phyloP scores from a whole-genome alignment of 2,329 filamentous ascomycete genomes.

The Pseudogymnoascus sp. region DNA sequence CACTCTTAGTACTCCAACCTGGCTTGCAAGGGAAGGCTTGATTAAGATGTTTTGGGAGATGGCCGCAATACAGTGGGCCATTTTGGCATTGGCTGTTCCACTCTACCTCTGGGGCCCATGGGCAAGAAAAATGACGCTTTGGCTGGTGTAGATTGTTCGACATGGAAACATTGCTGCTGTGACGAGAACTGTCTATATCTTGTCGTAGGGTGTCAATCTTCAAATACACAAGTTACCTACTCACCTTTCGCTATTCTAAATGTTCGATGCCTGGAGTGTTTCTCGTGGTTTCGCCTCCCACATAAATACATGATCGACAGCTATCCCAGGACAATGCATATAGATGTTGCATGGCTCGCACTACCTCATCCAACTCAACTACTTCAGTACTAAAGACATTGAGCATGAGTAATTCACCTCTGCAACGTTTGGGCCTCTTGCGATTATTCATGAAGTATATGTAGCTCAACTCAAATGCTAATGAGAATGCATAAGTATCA shows the following conservation, averaged over 20 bases:
- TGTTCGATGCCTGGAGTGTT: neutral
- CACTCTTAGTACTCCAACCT: slow-evolving; percentile 15
- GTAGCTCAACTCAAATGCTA: neutral
- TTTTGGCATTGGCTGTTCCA: slow-evolving; percentile 24
- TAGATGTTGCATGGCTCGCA: neutral
- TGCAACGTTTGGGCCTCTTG: neutral
- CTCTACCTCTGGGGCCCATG: slow-evolving; percentile 26
- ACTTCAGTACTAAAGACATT: neutral
- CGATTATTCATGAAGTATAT: neutral
- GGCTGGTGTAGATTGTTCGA: neutral
- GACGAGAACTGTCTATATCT: neutral
- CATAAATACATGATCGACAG: neutral
- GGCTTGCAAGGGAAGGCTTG: slow-evolving; percentile 25
- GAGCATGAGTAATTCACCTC: neutral
- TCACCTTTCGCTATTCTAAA: neutral
- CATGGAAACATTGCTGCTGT: neutral
- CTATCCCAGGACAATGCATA: neutral
- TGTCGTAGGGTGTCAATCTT: neutral
- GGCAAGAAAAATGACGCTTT: neutral
- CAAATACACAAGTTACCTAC: neutral
- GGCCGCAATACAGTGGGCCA: slow-evolving; percentile 29
- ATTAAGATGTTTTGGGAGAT: slow-evolving; percentile 31
- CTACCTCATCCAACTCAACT: neutral
- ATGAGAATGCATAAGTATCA: neutral
- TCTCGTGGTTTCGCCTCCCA: neutral